Conservation (phyloP, 2,329 filamentous ascomycete species). For the Monilinia aucupariae region DNA sequence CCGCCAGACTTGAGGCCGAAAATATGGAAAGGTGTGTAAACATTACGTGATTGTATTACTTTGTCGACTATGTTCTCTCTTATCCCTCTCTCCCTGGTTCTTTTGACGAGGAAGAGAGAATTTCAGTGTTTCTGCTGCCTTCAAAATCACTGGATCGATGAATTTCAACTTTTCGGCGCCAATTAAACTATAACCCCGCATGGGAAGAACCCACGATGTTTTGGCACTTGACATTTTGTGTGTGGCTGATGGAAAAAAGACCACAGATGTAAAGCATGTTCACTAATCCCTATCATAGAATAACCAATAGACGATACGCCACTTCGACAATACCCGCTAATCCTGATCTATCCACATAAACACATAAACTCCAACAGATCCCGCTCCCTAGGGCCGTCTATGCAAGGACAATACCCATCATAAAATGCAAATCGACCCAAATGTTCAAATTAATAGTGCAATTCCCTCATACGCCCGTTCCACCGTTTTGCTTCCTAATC, state of each 20-base stretch:
- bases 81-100: background rate
- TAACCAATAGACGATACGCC: slow-evolving; percentile 11
- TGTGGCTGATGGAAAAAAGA: background rate
- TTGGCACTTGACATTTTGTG: background rate
- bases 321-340: slow-evolving; percentile 12
- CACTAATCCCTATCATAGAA: slow-evolving; percentile 1
- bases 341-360: slow-evolving; percentile 6
- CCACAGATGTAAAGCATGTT: background rate
- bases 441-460: slow-evolving; percentile 25
- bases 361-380: slow-evolving; percentile 16
- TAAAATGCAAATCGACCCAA: slow-evolving; percentile 5
- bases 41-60: background rate
- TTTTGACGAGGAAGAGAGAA: background rate
- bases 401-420: slow-evolving; percentile 18
- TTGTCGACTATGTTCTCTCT: background rate
- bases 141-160: slow-evolving; percentile 6
- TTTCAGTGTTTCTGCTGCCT: background rate
- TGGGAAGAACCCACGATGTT: background rate
- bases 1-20: background rate
- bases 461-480: slow-evolving; percentile 46
- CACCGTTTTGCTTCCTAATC: slow-evolving; percentile 51
- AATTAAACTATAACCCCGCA: background rate
- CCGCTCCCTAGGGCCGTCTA: slow-evolving; percentile 8
- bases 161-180: background rate
- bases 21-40: background rate